These are phyloP conservation scores for Yamadazyma sp. DNA, from an alignment of 1,139 yeast genomes.

Conservation along the genomic window DNA sequence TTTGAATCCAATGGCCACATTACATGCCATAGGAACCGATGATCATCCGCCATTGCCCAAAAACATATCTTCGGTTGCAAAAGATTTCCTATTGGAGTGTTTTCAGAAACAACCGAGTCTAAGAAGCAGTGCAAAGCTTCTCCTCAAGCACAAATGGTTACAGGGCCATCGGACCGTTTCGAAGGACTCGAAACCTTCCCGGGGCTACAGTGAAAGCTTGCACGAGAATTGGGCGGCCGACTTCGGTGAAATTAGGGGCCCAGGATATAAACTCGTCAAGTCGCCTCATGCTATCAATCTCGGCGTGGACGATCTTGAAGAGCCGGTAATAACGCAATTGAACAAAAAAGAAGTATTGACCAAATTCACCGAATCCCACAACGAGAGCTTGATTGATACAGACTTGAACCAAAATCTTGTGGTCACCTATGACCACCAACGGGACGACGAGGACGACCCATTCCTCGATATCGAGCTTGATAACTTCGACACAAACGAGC, in stretches of 20 bases:
- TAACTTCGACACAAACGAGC: constrained; percentile 43
- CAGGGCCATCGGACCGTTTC: too few species aligned
- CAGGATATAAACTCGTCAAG: constrained; percentile 38
- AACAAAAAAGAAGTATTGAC: constrained; percentile 29
- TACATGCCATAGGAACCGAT: constrained; percentile 90
- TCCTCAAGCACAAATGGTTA: constrained; percentile 67
- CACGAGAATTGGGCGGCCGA: too few species aligned
- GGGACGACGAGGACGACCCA: constrained; percentile 37
- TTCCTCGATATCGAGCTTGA: constrained; percentile 41
- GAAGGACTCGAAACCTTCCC: constrained; percentile 19
- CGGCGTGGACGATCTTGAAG: not conserved
- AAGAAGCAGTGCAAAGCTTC: constrained; percentile 55
- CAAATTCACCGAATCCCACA: constrained; percentile 30
- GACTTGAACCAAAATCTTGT: constrained; percentile 6
- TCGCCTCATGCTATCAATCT: not conserved
- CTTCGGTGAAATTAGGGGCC: too few species aligned
- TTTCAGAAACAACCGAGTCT: constrained; percentile 73
- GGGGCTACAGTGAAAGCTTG: constrained; percentile 10
- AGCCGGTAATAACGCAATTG: constrained; percentile 9
- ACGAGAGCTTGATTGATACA: constrained; percentile 13
- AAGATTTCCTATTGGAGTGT: constrained; percentile 71
- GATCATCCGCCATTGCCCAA: constrained; percentile 78
- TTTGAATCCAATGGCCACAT: constrained; percentile 79
- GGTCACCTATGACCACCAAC: not conserved
- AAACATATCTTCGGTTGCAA: constrained; percentile 49